Evolutionary conservation across 768 basidiomycete genomes (phyloP), one percentile per base, ranked within the genome.

Genomic region (Megacollybia marginata): DNA sequence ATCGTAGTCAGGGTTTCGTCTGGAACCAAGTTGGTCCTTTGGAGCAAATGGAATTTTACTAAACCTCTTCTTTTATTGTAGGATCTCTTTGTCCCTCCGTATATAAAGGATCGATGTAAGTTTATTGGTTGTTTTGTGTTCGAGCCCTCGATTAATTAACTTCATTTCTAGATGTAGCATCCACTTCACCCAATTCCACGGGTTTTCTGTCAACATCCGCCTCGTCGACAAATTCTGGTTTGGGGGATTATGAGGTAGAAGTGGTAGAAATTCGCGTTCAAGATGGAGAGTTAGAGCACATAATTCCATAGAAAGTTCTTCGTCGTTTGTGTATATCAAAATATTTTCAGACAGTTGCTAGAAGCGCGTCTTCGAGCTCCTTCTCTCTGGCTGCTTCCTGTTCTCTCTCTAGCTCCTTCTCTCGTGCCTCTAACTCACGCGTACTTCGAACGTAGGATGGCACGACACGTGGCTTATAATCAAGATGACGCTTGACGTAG

Each of bases 51-150:
- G 6, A 28, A 6, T 28, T 28, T 2, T 28, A 28, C 23, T 28
- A 28, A 28, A 28, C 23, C 23, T 6, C 6, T 28, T 28, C 4
- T 28, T 6, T 48, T 33, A 52, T 51, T 40, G 11, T 47, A 91
- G 88, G 89, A 92, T 55, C 73, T 92, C 16, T 92, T 92, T 56
- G 82, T 92, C 13, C 89, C 89, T 16, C 85, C 89, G 5, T 92
- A 91, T 58, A 88, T 89, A 70, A 91, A 92, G 65, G 89, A 92
- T 62, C 71, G 89, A 78, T 92, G 89, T 91, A 64, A 66, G 88
- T 44, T 38, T 51, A 48, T 57, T 61, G 54, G 42, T 54, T 51
- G 44, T 15, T 52, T 18, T 54, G 23, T 54, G 49, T 52, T 52
- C 47, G 48, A 44, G 33, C 57, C 48, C 52, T 31, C 42, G 40